Conservation (phyloP, 2,329 filamentous ascomycete genomes). For the Monilinia vaccinii-corymbosi region DNA sequence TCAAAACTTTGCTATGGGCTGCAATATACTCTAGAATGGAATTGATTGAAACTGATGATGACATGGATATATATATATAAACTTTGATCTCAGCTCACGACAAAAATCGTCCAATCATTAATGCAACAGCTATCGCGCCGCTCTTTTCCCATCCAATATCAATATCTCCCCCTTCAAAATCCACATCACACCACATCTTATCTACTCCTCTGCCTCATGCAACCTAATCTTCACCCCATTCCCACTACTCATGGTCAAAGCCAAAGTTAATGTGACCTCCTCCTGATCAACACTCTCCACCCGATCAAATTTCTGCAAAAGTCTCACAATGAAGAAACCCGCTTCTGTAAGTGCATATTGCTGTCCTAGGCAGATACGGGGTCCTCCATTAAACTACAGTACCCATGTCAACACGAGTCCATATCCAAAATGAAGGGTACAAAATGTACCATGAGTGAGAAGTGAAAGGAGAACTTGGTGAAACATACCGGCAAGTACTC, state of each 20-base stretch:
- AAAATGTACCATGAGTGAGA: not conserved
- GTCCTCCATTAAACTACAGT: slow-evolving; percentile 31
- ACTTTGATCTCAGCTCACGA: not conserved
- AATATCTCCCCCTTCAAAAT: not conserved
- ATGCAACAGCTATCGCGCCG: not conserved
- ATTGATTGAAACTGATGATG: not conserved
- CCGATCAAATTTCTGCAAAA: slow-evolving; percentile 21
- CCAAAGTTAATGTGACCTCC: slow-evolving; percentile 24
- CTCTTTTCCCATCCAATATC: not conserved
- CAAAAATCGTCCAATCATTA: not conserved
- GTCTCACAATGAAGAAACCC: slow-evolving; percentile 29
- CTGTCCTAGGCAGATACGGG: slow-evolving; percentile 32
- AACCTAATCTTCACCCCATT: slow-evolving; percentile 30
- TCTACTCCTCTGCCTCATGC: not conserved
- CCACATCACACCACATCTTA: not conserved
- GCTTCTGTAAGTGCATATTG: slow-evolving; percentile 33
- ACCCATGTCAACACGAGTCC: not conserved
- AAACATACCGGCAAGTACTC: slow-evolving; percentile 30
- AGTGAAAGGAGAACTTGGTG: not conserved
- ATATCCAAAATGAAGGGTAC: not conserved
- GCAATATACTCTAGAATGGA: not conserved
- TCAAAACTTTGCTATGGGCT: not conserved
- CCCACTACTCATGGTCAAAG: slow-evolving; percentile 25
- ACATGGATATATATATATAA: not conserved
- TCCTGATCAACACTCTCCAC: slow-evolving; percentile 27